Percentiles rank a stretch among this genome's conserved stretches.
phyloP scores from a whole-genome alignment of 139 green algal genomes.

The Gonium pectorale region DNA sequence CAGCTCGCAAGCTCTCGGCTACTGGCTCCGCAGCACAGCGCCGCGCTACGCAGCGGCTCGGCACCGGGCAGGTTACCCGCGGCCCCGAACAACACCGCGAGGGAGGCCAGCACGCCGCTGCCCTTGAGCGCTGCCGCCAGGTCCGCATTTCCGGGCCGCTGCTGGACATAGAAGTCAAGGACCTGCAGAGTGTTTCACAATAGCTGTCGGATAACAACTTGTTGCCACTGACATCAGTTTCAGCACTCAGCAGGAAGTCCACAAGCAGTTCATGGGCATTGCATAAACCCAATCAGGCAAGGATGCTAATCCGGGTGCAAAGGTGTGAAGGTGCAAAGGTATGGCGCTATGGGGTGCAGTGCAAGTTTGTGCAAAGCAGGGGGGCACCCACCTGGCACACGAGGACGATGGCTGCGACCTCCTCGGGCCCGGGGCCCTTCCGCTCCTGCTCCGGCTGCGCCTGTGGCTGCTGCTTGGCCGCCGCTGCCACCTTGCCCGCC shows the following conservation, averaged over 20 bases:
- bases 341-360: too few species aligned
- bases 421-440: conserved; percentile 10
- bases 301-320: too few species aligned
- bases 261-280: too few species aligned
- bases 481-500: background rate
- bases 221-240: too few species aligned
- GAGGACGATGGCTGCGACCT: conserved; percentile 49
- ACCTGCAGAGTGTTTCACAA: conserved; percentile 38
- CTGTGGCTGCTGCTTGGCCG: background rate
- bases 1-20: conserved; percentile 36
- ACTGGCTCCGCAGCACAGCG: conserved; percentile 46
- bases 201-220: too few species aligned
- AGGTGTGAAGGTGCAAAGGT: too few species aligned
- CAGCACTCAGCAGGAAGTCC: too few species aligned
- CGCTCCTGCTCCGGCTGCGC: background rate
- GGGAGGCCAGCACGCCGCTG: conserved; percentile 42
- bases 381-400: conserved; percentile 34
- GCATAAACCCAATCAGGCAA: too few species aligned
- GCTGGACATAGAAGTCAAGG: conserved; percentile 45
- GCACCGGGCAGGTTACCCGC: conserved; percentile 10
- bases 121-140: conserved; percentile 33
- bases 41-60: conserved; percentile 50
- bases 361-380: too few species aligned
- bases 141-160: conserved; percentile 47
- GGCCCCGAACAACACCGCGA: conserved; percentile 41